A percentile compares a stretch with the other conserved stretches of the same genome.
Evolutionary conservation across 2,329 filamentous ascomycete species (phyloP).

Genomic region (Eurotiales sp.): DNA sequence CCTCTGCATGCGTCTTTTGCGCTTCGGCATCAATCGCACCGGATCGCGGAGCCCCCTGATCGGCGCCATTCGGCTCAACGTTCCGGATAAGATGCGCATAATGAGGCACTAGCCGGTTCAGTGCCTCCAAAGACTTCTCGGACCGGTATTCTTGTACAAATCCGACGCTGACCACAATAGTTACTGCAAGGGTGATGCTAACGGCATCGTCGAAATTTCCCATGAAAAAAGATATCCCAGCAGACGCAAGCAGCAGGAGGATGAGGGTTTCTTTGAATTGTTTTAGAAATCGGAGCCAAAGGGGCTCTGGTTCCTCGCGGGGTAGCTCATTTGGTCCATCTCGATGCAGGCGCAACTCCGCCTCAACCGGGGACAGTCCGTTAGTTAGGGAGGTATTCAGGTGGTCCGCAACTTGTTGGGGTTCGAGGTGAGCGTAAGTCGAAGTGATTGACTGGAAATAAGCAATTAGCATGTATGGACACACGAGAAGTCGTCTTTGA

Average conservation of each 20-base stretch:
- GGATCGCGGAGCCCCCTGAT: slow-evolving; percentile 20
- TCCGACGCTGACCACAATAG: slow-evolving; percentile 92
- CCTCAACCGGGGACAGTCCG: slow-evolving; percentile 78
- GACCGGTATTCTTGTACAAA: slow-evolving; percentile 98
- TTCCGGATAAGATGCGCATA: slow-evolving; percentile 89
- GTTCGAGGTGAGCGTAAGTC: slow-evolving; percentile 63
- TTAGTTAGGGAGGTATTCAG: slow-evolving; percentile 78
- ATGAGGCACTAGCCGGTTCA: slow-evolving; percentile 91
- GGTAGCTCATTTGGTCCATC: slow-evolving; percentile 93
- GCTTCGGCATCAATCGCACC: slow-evolving; percentile 44
- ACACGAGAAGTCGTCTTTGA: background rate
- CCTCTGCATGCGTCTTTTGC: slow-evolving; percentile 43
- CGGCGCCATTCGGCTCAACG: slow-evolving; percentile 24
- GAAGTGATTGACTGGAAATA: slow-evolving; percentile 40
- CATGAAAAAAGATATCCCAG: slow-evolving; percentile 81
- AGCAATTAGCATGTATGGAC: slow-evolving; percentile 6
- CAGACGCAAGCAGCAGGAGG: slow-evolving; percentile 82
- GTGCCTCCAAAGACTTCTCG: slow-evolving; percentile 92
- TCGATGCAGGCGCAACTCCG: slow-evolving; percentile 70
- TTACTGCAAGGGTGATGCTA: slow-evolving; percentile 93
- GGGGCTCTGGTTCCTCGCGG: slow-evolving; percentile 84
- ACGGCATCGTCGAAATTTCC: slow-evolving; percentile 93
- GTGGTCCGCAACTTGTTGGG: slow-evolving; percentile 70
- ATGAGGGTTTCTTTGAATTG: slow-evolving; percentile 97
- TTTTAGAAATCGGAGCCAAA: slow-evolving; percentile 93